Evolutionary conservation across 148 eudicot species (phyloP), one percentile per base, ranked within the genome.

Genomic region (Heliamphora exappendiculata): DNA sequence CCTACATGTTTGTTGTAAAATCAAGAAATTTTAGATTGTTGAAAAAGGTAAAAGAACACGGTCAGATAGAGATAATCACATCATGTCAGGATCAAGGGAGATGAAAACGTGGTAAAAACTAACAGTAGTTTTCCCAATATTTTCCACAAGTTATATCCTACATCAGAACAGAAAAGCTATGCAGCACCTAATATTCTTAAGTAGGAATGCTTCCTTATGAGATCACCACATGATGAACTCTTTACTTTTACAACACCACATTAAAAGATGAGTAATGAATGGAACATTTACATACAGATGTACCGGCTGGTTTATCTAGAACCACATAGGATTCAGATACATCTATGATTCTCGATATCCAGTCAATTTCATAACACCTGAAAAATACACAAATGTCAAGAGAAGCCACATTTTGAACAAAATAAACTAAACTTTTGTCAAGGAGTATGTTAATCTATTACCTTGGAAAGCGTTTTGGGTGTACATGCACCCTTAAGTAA

Each of bases 351-450:
- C 99, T 86, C 37, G 99, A 89, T 79, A 67, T 91, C 99, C 99
- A 95, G 79, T 95, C 99, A 84, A 93, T 86, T 78, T 95, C 98
- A 74, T 95, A 95, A 83, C 99, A 95, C 88, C 98, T 95, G 85
- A 68, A 54, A 31, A 76, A 47, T 70, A 74, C 28, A 76, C 28
- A 79, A 31, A 81, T 47, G 37, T 80, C 54, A 80, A 60, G 64
- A 74, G 53, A 75, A 8, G 70, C 58, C 45, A 64, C 11, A 7
- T 71, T 60, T 24, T 16, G 71, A 39, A 54, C 5, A 58, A 10
- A 50, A 28, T 42, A 28, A 49, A 78, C 47, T 7, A 36, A 67
- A 19, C 64, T 60, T 39, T 41, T 26, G 54, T 68, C 24, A 77
- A n/a, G 26, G 62, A 71, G 33, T 67, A 4, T 20, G 28, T 29